phyloP scores from a whole-genome alignment of 768 basidiomycete species.

The Pholiota molesta region DNA sequence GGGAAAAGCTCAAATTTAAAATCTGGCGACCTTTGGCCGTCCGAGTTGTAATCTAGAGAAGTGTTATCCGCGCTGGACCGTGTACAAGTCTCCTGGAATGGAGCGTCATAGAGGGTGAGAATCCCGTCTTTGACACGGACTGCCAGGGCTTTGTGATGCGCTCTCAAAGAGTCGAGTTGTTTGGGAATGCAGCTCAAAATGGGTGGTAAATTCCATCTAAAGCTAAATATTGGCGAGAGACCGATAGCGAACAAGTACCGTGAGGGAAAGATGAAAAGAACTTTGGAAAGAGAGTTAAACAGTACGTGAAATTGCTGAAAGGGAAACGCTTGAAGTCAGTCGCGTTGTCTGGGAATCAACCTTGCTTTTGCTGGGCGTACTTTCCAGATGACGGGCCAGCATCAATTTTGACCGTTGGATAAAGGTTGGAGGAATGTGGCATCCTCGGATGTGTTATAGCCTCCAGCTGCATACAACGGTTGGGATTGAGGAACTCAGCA shows the following conservation, averaged over 20 bases:
- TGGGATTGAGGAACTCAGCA: conserved; percentile 68
- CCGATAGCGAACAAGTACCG: conserved; percentile 85
- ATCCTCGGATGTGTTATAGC: conserved; percentile 71
- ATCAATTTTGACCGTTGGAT: conserved; percentile 64
- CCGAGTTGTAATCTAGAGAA: conserved; percentile 84
- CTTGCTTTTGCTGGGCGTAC: conserved; percentile 54
- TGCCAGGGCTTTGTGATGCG: conserved; percentile 66
- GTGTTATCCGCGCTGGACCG: conserved; percentile 69
- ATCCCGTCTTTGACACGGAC: conserved; percentile 57
- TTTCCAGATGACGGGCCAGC: conserved; percentile 65
- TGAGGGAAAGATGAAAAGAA: conserved; percentile 85
- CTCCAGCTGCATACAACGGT: conserved; percentile 52
- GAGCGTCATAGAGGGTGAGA: conserved; percentile 81
- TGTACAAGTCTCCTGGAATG: conserved; percentile 82
- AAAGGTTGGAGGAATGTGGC: conserved; percentile 65
- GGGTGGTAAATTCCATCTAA: conserved; percentile 87
- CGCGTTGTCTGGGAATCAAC: conserved; percentile 57
- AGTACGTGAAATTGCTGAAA: conserved; percentile 83
- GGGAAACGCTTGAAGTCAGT: conserved; percentile 79
- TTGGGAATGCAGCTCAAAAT: conserved; percentile 85
- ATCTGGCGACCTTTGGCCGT: conserved; percentile 65
- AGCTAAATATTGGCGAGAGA: conserved; percentile 83
- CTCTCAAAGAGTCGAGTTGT: conserved; percentile 84
- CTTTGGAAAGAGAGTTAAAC: conserved; percentile 82
- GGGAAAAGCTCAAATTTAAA: conserved; percentile 85